A percentile compares a stretch with the other conserved stretches of the same genome.
Evolutionary conservation across 1,284 basidiomycete species (phyloP).

Genomic region (Sanghuangporus sanghuang): DNA sequence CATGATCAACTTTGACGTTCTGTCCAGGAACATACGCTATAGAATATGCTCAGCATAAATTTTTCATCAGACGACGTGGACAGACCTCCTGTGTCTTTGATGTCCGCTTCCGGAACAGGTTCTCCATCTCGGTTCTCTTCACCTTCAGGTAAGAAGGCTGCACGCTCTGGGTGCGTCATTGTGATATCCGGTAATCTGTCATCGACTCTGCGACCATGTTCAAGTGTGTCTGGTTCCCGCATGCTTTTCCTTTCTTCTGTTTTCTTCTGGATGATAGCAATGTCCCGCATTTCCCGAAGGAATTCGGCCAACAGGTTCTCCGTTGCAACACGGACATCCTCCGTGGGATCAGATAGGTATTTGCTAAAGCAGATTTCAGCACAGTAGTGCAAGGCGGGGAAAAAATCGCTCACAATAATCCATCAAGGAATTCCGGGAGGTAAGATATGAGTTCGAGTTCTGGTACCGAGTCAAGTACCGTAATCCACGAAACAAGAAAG

Average conservation of each 20-base stretch:
- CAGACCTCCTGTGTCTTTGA: conserved; percentile 62
- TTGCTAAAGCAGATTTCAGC: conserved; percentile 47
- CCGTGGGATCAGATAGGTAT: conserved; percentile 93
- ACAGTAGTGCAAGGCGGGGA: conserved; percentile 2
- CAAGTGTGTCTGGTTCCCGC: conserved; percentile 35
- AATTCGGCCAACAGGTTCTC: conserved; percentile 92
- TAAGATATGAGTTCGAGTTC: conserved; percentile 94
- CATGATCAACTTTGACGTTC: conserved; percentile 88
- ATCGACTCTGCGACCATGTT: conserved; percentile 34
- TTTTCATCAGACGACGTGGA: neutral
- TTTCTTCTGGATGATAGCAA: conserved; percentile 66
- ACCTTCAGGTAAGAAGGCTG: conserved; percentile 49
- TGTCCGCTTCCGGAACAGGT: conserved; percentile 39
- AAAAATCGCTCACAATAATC: conserved; percentile 69
- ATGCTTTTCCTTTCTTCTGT: conserved; percentile 48
- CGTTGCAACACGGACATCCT: conserved; percentile 90
- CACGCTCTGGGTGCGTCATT: conserved; percentile 40
- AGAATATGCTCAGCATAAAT: conserved; percentile 25
- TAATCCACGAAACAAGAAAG: conserved; percentile 96
- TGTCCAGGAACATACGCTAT: conserved; percentile 91
- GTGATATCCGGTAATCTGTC: conserved; percentile 47
- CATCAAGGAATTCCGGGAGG: conserved; percentile 93
- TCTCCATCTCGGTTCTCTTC: conserved; percentile 42
- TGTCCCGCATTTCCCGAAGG: conserved; percentile 85
- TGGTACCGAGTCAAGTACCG: conserved; percentile 92